Percentiles rank a stretch among this genome's conserved stretches.
These are phyloP conservation scores for Ophiostoma ips DNA, from an alignment of 2,329 filamentous ascomycete genomes.

Conservation along the genomic window DNA sequence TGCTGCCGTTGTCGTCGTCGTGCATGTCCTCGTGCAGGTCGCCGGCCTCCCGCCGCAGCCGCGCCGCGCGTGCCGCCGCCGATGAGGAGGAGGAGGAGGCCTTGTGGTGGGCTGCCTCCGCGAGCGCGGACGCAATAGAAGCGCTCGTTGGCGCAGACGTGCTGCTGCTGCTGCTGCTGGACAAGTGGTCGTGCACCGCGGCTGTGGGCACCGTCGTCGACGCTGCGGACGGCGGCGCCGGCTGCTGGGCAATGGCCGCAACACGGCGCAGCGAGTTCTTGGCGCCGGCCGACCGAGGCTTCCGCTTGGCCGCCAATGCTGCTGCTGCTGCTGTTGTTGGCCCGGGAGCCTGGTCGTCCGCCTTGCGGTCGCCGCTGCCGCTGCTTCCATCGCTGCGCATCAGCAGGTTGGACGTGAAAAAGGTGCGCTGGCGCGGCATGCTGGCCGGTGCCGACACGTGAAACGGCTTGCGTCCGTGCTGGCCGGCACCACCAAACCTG, in stretches of 20 bases:
- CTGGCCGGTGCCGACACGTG: constrained; percentile 30
- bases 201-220: neutral
- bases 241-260: constrained; percentile 68
- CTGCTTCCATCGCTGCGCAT: constrained; percentile 22
- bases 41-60: constrained; percentile 1
- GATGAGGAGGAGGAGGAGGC: no score
- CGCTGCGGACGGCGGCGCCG: no score
- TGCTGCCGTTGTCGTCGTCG: constrained; percentile 20
- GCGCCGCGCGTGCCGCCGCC: neutral
- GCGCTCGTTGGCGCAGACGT: no score
- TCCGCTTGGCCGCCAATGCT: constrained; percentile 13
- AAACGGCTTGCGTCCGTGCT: neutral
- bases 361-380: no score
- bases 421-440: constrained; percentile 42
- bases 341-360: neutral
- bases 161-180: no score
- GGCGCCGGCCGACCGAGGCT: constrained; percentile 12
- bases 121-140: no score
- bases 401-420: constrained; percentile 52
- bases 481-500: neutral
- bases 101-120: no score
- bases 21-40: constrained; percentile 6
- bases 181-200: no score
- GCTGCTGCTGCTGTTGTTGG: neutral
- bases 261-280: constrained; percentile 70